Evolutionary conservation across 2,329 filamentous ascomycete species (phyloP), one percentile per base, ranked within the genome.

Genomic region (Aspergillus felis): DNA sequence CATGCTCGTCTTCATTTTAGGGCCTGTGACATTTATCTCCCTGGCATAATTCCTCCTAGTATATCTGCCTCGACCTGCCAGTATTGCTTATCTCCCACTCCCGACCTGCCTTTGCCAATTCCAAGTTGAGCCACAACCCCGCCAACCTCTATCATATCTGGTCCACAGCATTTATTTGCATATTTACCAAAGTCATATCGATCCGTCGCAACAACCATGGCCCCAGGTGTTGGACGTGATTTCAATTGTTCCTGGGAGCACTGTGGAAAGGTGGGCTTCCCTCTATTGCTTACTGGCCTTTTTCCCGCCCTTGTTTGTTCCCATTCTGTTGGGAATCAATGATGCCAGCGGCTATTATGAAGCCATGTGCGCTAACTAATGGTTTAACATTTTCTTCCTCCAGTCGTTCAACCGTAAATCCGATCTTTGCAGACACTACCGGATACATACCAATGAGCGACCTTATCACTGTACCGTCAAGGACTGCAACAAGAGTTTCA

Each of bases 361-460:
- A 47, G 4, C 12, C 22, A 14, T 47, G 27, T 25, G 20, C 44
- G 22, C 44, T 47, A 35, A 24, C 32, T 24, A 51, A 50, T n/a
- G 46, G 42, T 24, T 35, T 55, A 38, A 53, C 41, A 29, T 44
- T 53, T 29, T 56, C 25, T 58, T 29, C 17, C 32, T 24, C 12
- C 62, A 79, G 77, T 77, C 76, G 5, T 79, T 79, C 70, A 79
- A 79, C 71, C 75, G 77, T 68, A 79, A 79, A 58, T 79, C 77
- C 24, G 77, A 79, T 65, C 71, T 79, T 44, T 75, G 75, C 63
- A 71, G 77, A 59, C 77, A 79, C 62, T 76, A 75, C 63, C 74
- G 77, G 56, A 79, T 79, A 66, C 77, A 79, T 56, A 79, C 77
- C 62, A 79, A 79, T 62, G 77, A 79, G 61, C 74, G 77, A 50